phyloP scores from a whole-genome alignment of 371 early-diverging fungal genomes.

The Gilbertella persicaria region DNA sequence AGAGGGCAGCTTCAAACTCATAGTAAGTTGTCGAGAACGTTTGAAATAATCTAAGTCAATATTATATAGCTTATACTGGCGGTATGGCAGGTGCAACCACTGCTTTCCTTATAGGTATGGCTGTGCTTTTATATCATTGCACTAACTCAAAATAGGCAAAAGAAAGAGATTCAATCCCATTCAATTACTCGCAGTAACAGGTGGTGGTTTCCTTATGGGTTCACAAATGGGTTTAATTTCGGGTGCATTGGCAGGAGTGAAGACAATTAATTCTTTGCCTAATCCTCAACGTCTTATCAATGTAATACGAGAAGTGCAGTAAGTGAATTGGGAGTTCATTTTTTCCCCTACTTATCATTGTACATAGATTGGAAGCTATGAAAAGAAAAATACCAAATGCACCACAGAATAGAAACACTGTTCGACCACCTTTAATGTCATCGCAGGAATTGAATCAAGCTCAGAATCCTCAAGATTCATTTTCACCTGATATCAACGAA shows the following conservation, averaged over 20 bases:
- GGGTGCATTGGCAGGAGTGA: conserved; percentile 44
- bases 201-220: conserved; percentile 47
- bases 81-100: conserved; percentile 37
- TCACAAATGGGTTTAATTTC: conserved; percentile 52
- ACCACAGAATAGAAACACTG: not conserved
- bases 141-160: conserved; percentile 24
- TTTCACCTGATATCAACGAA: conserved; percentile 13
- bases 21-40: too few relatives aligned
- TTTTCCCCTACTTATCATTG: not conserved
- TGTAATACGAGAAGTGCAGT: conserved; percentile 46
- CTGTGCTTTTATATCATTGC: too few relatives aligned
- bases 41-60: too few relatives aligned
- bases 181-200: conserved; percentile 33
- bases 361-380: conserved; percentile 20
- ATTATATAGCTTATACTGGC: conserved; percentile 46
- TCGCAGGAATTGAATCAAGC: conserved; percentile 6
- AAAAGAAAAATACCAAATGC: conserved; percentile 7
- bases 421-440: conserved; percentile 11
- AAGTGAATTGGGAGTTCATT: conserved; percentile 12
- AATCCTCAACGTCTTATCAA: conserved; percentile 43
- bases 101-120: conserved; percentile 33
- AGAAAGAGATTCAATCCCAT: conserved; percentile 38
- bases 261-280: conserved; percentile 40
- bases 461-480: conserved; percentile 11
- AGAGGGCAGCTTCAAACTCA: conserved; percentile 37